Conservation (phyloP, 306 rosid species). For the Medicago ruthenica region DNA sequence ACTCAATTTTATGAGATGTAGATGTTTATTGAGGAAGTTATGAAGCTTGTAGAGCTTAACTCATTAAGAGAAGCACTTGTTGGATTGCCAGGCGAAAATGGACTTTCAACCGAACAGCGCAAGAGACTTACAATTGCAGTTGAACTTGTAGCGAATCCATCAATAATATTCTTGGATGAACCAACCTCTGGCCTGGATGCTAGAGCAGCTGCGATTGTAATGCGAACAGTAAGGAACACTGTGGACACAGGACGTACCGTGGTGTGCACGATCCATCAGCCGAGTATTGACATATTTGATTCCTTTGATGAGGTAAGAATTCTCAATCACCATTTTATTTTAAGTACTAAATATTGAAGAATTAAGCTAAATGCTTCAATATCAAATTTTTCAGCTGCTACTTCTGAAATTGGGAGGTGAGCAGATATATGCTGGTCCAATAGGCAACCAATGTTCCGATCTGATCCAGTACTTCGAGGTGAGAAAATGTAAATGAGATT, state of each 20-base stretch:
- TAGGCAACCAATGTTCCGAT: slow-evolving; percentile 61
- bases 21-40: slow-evolving; percentile 58
- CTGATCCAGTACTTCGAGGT: slow-evolving; percentile 81
- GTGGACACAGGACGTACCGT: slow-evolving; percentile 44
- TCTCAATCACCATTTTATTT: neutral
- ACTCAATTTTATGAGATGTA: slow-evolving; percentile 10
- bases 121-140: slow-evolving; percentile 58
- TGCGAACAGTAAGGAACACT: slow-evolving; percentile 45
- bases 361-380: neutral
- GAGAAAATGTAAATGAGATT: slow-evolving; percentile 19
- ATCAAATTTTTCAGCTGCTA: slow-evolving; percentile 57
- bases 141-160: slow-evolving; percentile 46
- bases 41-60: slow-evolving; percentile 55
- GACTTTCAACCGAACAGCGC: slow-evolving; percentile 56
- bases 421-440: slow-evolving; percentile 69
- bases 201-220: slow-evolving; percentile 48
- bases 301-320: slow-evolving; percentile 45
- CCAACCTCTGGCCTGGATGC: slow-evolving; percentile 48
- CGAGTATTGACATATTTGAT: slow-evolving; percentile 44
- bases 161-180: slow-evolving; percentile 41
- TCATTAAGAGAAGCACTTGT: slow-evolving; percentile 50
- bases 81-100: slow-evolving; percentile 52
- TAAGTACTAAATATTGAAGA: slow-evolving; percentile 3
- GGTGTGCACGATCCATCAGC: slow-evolving; percentile 47
- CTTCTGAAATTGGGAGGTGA: slow-evolving; percentile 83